Percentiles rank a stretch among this genome's conserved stretches.
These are phyloP conservation scores for Podospora didyma DNA, from an alignment of 495 filamentous ascomycete genomes.

Conservation along the genomic window DNA sequence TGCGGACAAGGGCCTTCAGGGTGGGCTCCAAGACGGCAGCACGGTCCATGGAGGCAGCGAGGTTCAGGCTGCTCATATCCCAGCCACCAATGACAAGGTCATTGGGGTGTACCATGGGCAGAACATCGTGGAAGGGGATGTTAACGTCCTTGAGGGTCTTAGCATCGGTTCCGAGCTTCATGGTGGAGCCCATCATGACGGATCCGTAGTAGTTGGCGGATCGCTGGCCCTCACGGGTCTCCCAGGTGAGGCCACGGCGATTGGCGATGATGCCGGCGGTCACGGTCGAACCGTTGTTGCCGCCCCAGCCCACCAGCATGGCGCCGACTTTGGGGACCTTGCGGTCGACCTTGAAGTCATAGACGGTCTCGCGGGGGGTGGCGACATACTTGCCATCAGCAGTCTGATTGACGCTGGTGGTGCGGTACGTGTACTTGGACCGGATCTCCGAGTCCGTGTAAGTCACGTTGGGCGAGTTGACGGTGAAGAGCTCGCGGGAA, in stretches of 20 bases:
- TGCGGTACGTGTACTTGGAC: slow-evolving; percentile 95
- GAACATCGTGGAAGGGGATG: slow-evolving; percentile 88
- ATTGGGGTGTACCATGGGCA: slow-evolving; percentile 98
- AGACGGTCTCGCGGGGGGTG: slow-evolving; percentile 80
- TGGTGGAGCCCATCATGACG: slow-evolving; percentile 90
- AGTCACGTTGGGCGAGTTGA: slow-evolving; percentile 86
- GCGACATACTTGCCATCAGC: slow-evolving; percentile 77
- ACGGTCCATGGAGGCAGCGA: slow-evolving; percentile 92
- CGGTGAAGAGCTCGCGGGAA: slow-evolving; percentile 60
- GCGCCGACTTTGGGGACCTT: slow-evolving; percentile 89
- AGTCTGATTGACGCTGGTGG: slow-evolving; percentile 70
- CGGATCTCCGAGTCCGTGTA: slow-evolving; percentile 88
- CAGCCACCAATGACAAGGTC: slow-evolving; percentile 94
- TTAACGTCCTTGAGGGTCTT: slow-evolving; percentile 88
- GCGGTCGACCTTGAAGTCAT: slow-evolving; percentile 96
- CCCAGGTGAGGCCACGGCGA: slow-evolving; percentile 79
- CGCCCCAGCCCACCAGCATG: slow-evolving; percentile 98
- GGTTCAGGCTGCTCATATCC: slow-evolving; percentile 89
- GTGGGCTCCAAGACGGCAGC: slow-evolving; percentile 90
- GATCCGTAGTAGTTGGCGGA: no score
- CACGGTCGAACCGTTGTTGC: no score
- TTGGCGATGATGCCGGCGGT: slow-evolving; percentile 98
- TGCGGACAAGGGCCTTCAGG: slow-evolving; percentile 81
- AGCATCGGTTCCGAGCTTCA: slow-evolving; percentile 89
- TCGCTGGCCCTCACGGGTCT: slow-evolving; percentile 82